phyloP scores from a whole-genome alignment of 2,329 filamentous ascomycete species.

The Talaromyces amestolkiae region DNA sequence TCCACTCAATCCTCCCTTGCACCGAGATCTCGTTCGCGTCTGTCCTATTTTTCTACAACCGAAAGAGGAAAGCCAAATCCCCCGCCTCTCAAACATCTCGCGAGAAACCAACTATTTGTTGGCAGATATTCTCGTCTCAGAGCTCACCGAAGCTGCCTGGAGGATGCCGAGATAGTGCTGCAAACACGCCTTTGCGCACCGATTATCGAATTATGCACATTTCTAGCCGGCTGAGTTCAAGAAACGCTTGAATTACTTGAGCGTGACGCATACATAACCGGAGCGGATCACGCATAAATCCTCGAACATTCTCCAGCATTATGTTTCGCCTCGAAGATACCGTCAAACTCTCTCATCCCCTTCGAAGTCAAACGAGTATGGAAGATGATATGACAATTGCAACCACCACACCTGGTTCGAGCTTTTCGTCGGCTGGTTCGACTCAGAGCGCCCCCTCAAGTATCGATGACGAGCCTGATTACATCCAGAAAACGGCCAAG shows the following conservation, averaged over 20 bases:
- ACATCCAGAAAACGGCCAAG: conserved; percentile 21
- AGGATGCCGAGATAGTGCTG: conserved; percentile 7
- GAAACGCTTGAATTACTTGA: neutral
- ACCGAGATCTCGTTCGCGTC: conserved; percentile 12
- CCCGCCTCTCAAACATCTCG: conserved; percentile 5
- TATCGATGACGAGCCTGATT: conserved; percentile 31
- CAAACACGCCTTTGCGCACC: conserved; percentile 6
- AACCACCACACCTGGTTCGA: conserved; percentile 29
- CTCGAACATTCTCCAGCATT: conserved; percentile 29
- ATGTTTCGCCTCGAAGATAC: conserved; percentile 42
- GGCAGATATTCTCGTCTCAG: neutral
- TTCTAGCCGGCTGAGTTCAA: neutral
- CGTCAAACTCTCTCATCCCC: conserved; percentile 32
- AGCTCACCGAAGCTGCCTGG: neutral
- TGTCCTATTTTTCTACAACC: neutral
- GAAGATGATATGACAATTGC: conserved; percentile 32
- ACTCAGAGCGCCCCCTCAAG: conserved; percentile 26
- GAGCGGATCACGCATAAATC: neutral
- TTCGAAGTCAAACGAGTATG: conserved; percentile 28
- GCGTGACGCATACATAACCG: neutral
- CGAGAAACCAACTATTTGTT: neutral
- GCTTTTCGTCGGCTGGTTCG: conserved; percentile 26
- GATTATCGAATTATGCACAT: neutral
- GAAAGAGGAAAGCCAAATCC: conserved; percentile 10
- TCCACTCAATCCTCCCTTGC: conserved; percentile 13